Conservation (phyloP, 139 green algal genomes). For the Monoraphidium neglectum region DNA sequence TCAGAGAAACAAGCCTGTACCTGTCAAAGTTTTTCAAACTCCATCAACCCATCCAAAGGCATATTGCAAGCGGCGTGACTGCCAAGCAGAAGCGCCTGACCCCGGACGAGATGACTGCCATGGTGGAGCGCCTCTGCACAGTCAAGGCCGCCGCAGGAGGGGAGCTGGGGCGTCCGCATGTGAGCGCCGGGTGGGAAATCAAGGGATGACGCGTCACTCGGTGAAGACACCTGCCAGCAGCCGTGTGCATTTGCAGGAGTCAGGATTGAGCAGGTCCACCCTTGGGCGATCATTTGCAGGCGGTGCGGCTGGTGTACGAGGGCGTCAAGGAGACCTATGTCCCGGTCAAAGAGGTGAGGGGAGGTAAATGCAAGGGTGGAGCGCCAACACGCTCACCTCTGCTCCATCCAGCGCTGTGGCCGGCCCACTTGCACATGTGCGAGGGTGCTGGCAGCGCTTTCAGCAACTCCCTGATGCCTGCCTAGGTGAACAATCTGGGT, state of each 20-base stretch:
- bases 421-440: too few species aligned
- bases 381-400: too few species aligned
- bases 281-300: neutral
- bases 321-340: conserved; percentile 12
- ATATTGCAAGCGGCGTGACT: conserved; percentile 4
- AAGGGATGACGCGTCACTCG: neutral
- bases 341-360: conserved; percentile 14
- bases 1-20: too few species aligned
- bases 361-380: too few species aligned
- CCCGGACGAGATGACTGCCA: conserved; percentile 27
- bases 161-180: neutral
- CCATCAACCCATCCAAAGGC: too few species aligned
- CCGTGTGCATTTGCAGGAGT: neutral
- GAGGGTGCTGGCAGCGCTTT: too few species aligned
- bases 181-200: neutral
- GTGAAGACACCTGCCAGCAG: neutral
- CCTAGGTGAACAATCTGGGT: too few species aligned
- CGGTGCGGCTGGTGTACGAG: conserved; percentile 26
- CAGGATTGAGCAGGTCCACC: neutral
- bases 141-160: conserved; percentile 3
- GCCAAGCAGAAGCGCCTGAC: conserved; percentile 27
- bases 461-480: too few species aligned
- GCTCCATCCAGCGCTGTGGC: too few species aligned
- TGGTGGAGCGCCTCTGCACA: conserved; percentile 31
- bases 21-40: too few species aligned